Base-by-base conservation (phyloP, 2,329 filamentous ascomycete species). In the Aspergillus pseudonomiae region DNA sequence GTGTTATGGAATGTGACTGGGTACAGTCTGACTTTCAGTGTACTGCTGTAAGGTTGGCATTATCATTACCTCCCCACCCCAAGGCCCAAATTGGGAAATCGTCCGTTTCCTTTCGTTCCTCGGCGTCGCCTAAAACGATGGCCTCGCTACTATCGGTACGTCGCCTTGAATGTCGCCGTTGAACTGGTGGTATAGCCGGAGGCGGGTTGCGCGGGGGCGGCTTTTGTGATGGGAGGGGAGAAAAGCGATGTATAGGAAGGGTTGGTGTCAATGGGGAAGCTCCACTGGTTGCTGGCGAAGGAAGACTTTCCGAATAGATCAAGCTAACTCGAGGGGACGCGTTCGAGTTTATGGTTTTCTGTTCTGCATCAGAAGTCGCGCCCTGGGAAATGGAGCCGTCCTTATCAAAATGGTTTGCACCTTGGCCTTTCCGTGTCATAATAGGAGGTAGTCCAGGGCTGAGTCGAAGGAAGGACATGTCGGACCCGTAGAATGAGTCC, bases 31-130 rank as follows among this genome's bases (percentile, higher is more conserved):
- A 50, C 45, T 43, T 57, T 74, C 67, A 80, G 66, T 78, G 77
- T 55, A 77, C 77, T 52, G 78, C 67, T 45, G 76, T 73, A 59
- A 80, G 57, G 46, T 71, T 75, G 36, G 67, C 67, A 45, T 65
- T 65, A 30, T 86, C 79, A 80, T 83, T 65, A 75, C 45, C 10
- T 16, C 76, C 71, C 77, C 78, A 74, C 50, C 77, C 71, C 62
- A 77, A 66, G 53, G 77, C 71, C 79, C 79, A 81, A 30, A 80
- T 70, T 6, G 79, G 78, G 60, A 83, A 79, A 6, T 82, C 82
- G 12, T 84, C 70, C 57, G 88, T 86, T 82, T 87, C 86, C 50
- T 79, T 82, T 65, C 84, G 83, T 34, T 83, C 82, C 4, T 81
- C 79, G 1, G 78, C 76, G 26, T 79, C 73, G 57, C 78, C 79